phyloP scores from a whole-genome alignment of 2,329 filamentous ascomycete genomes.

The Alternaria sp. region DNA sequence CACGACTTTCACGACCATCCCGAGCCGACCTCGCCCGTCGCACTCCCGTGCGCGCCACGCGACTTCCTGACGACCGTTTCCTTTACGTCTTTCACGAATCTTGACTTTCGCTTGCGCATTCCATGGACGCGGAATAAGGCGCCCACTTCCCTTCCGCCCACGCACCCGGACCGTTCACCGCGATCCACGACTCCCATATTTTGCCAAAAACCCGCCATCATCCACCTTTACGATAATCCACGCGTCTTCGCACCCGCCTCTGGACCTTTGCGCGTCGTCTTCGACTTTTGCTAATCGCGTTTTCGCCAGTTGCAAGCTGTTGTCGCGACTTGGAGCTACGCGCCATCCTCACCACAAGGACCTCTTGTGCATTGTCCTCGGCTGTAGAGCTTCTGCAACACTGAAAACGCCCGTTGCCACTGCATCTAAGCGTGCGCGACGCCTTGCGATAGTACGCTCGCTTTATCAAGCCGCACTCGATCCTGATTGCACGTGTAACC shows the following conservation, averaged over 20 bases:
- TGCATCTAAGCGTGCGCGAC: conserved; percentile 31
- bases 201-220: conserved; percentile 13
- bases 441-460: conserved; percentile 27
- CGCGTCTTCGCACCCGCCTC: conserved; percentile 15
- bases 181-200: conserved; percentile 26
- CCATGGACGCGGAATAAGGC: conserved; percentile 30
- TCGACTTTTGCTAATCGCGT: conserved; percentile 16
- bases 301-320: conserved; percentile 19
- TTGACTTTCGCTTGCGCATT: conserved; percentile 23
- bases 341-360: conserved; percentile 29
- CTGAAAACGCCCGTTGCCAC: conserved; percentile 15
- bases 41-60: conserved; percentile 35
- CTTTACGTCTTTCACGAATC: conserved; percentile 30
- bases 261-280: conserved; percentile 16
- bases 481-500: conserved; percentile 45
- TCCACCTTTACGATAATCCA: conserved; percentile 17
- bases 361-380: conserved; percentile 30
- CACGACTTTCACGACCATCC: conserved; percentile 34
- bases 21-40: conserved; percentile 36
- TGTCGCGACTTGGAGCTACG: conserved; percentile 31
- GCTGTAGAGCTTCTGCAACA: conserved; percentile 28
- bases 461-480: conserved; percentile 31
- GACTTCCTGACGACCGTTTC: conserved; percentile 32
- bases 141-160: conserved; percentile 32
- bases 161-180: conserved; percentile 26